Evolutionary conservation across 345 rosid genomes (phyloP).

Genomic region (Carallia brachiata): DNA sequence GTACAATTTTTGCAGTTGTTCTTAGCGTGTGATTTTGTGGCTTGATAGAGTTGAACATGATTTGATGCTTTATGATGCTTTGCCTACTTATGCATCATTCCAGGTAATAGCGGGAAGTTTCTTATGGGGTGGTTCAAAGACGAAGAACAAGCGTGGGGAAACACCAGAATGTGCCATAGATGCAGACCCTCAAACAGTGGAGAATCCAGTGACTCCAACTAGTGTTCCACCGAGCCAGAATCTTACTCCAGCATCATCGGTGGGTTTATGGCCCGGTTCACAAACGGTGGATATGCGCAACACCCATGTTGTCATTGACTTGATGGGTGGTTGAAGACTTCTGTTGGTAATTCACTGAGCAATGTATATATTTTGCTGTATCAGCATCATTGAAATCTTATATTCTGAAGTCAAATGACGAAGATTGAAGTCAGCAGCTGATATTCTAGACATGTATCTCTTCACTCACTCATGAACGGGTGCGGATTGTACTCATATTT

Average conservation of each 20-base stretch:
- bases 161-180: slow-evolving; percentile 46
- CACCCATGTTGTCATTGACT: slow-evolving; percentile 75
- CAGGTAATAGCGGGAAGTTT: slow-evolving; percentile 97
- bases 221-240: slow-evolving; percentile 53
- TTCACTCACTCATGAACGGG: slow-evolving; percentile 19
- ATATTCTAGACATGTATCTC: slow-evolving; percentile 24
- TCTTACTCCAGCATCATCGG: slow-evolving; percentile 48
- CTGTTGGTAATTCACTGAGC: slow-evolving; percentile 13
- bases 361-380: slow-evolving; percentile 40
- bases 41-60: background rate
- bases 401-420: slow-evolving; percentile 20
- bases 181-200: slow-evolving; percentile 37
- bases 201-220: slow-evolving; percentile 41
- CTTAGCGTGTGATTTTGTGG: background rate
- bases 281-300: slow-evolving; percentile 68
- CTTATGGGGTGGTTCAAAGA: slow-evolving; percentile 71
- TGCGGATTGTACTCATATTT: slow-evolving; percentile 24
- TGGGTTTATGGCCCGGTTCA: slow-evolving; percentile 75
- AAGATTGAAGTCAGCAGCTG: slow-evolving; percentile 24
- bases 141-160: slow-evolving; percentile 64
- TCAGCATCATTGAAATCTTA: slow-evolving; percentile 28
- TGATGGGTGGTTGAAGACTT: slow-evolving; percentile 73
- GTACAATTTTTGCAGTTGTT: no score
- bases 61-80: slow-evolving; percentile 7
- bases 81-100: slow-evolving; percentile 10